Base-by-base conservation (phyloP, 2,329 filamentous ascomycete genomes). In the Aspergillus sp. region DNA sequence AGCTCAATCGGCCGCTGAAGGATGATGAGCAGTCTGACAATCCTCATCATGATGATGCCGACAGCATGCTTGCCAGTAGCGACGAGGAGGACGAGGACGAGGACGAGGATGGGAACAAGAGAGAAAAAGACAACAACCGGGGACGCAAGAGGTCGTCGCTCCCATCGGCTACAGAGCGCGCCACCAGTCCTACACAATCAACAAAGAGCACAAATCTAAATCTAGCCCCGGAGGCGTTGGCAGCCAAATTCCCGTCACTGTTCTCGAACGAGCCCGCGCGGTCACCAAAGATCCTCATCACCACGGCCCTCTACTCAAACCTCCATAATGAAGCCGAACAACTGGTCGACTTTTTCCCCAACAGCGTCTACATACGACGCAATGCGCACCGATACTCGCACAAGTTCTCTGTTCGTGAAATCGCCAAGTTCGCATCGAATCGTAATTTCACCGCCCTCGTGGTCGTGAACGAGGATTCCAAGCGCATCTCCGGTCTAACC, bases 351-450 rank as follows among this genome's bases (percentile, higher is more conserved):
- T 73, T 97, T 50, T 94, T 97, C 71, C 91, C 93, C 48, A 84
- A 85, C 66, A 77, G 75, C 57, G 76, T 74, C 40, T 96, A 97
- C 70, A 86, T 98, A 57, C 87, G 83, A 2, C 85, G 93, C 48
- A 89, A 86, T 5, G 81, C 83, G 7, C 89, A 96, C 66, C 82
- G 82, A 44, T 88, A 90, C 67, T 81, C 82, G 6, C 83, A 96
- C 75, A 94, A 94, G 64, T 97, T 95, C 73, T 91, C 85, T 27
- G 78, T 98, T 27, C 80, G 86, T 43, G 93, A 98, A 66, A 97
- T 98, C 55, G 81, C 86, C 59, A 80, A 82, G 53, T 97, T 91
- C 63, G 91, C 91, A 33, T 68, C 80, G 9, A 88, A 91, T 59
- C 79, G 88, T 41, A 81, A 85, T 36, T 97, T 87, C 70, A 95